Evolutionary conservation across 208 protist species (phyloP), one percentile per base, ranked within the genome.

Genomic region (Lotmaria passim): DNA sequence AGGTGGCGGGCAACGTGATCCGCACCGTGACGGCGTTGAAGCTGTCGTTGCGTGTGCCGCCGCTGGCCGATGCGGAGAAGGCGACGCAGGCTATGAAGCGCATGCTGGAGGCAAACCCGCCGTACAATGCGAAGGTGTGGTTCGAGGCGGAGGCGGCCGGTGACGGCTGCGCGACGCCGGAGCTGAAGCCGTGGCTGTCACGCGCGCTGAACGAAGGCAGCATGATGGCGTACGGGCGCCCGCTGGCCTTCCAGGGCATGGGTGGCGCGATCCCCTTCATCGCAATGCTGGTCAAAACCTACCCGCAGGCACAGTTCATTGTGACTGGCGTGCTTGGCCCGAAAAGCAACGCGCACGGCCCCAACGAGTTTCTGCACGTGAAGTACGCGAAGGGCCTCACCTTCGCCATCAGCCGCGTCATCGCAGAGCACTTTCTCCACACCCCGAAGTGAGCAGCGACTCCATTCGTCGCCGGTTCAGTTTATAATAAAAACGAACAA

Each of bases 201-300:
- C 73, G 75, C 19, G 79, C 95, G 8, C 58, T 98, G 7, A 79
- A 89, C 38, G 87, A 90, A 46, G 86, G 91, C 33, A 98, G 95
- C 52, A 38, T 82, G 31, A 55, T 69, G 23, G 94, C 87, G 55
- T 98, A 93, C 70, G 86, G 85, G 34, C 94, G 96, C 47, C 31
- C 79, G n/a, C 79, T 85, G 21, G 85, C 76, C 6, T 86, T 62
- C 38, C 78, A 96, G 47, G 91, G 93, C 44, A 81, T 98, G 75
- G 95, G 96, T 62, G 91, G 93, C 11, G 78, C 89, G 26, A 99
- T 98, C 64, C 97, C 97, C 6, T 98, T 99, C 73, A 98, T 99
- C 68, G 90, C 83, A 34, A 95, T 97, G 86, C 87, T 99, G 1
- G 60, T 90, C 46, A 70, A 93, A 28, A 81, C 67, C 43, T 98